Base-by-base conservation (phyloP, 352 stramenopile species). In the Phytopythium litorale region DNA sequence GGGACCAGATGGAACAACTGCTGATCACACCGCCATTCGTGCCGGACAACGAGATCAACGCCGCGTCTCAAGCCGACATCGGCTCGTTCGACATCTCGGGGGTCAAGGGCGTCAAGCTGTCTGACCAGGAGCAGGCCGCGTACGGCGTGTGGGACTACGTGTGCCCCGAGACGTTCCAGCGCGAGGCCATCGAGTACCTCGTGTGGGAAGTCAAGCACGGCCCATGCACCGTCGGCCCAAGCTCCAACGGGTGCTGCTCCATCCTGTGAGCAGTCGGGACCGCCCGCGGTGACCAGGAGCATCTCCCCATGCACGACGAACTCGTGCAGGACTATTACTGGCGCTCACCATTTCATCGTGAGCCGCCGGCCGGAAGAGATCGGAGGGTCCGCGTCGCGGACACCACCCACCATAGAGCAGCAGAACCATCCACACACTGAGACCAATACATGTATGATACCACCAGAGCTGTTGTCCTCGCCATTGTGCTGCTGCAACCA, bases 21-120 rank as follows among this genome's bases (percentile, higher is more conserved):
- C 71, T 74, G 16, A 58, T 93, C 16, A 56, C 71, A 19, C 84
- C 86, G 11, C 84, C 84, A 18, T 93, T 93, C 51, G 82, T 93
- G 40, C 86, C 86, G 3, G 79, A 91, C 50, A 88, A 89, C 51
- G 84, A 92, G 63, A 93, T 95, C 69, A 95, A 95, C 60, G 86
- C 86, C 13, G 84, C 83, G 30, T 91, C 81, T 0, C 85, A 94
- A 62, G 78, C 79, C 18, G 81, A 89, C 65, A 95, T 95, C 46
- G 82, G 86, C 12, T 87, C 70, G 25, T 94, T 94, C 57, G 83
- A 91, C 54, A 89, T 89, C 28, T 76, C 84, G 11, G 60, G 65
- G 33, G 76, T 91, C 15, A 90, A 89, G 38, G 82, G 80, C 11
- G 77, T 91, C 38, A 91, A 92, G 45, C 60, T 94, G 12, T 78